These are phyloP conservation scores for Backusella psychrophila DNA, from an alignment of 192 early-diverging fungal species.

Conservation along the genomic window DNA sequence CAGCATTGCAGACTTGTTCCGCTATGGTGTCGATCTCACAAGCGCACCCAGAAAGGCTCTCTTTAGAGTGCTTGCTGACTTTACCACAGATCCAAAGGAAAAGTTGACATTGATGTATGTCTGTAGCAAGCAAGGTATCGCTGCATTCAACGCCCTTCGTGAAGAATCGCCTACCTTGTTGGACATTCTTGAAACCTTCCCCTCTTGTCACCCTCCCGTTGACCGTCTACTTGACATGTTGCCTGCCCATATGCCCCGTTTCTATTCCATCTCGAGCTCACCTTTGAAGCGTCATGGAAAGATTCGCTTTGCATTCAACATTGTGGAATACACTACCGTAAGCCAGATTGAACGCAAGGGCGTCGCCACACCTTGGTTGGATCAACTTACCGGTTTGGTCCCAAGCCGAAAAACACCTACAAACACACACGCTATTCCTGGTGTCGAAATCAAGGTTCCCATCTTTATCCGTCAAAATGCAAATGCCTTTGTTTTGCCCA, in stretches of 20 bases:
- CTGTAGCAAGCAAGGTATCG: slow-evolving; percentile 71
- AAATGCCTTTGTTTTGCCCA: slow-evolving; percentile 69
- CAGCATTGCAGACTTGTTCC: slow-evolving; percentile 63
- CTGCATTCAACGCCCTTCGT: slow-evolving; percentile 65
- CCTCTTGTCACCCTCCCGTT: slow-evolving; percentile 66
- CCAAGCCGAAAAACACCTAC: neutral
- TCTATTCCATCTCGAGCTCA: slow-evolving; percentile 83
- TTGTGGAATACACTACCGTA: slow-evolving; percentile 66
- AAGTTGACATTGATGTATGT: slow-evolving; percentile 77
- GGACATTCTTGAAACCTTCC: slow-evolving; percentile 81
- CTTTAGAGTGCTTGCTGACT: slow-evolving; percentile 80
- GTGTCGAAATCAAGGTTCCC: slow-evolving; percentile 14
- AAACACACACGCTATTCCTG: neutral
- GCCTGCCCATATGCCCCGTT: slow-evolving; percentile 78
- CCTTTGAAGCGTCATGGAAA: slow-evolving; percentile 47
- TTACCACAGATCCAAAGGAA: slow-evolving; percentile 65
- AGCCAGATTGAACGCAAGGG: slow-evolving; percentile 42
- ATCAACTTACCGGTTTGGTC: slow-evolving; percentile 51
- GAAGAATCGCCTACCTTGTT: slow-evolving; percentile 70
- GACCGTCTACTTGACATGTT: slow-evolving; percentile 74
- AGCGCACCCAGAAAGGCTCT: slow-evolving; percentile 75
- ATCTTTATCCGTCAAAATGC: slow-evolving; percentile 58
- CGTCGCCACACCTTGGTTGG: slow-evolving; percentile 83
- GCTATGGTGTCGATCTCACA: slow-evolving; percentile 75
- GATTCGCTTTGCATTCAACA: slow-evolving; percentile 85